These are phyloP conservation scores for Ganoderma resinaceum DNA, from an alignment of 1,284 basidiomycete genomes.

Conservation along the genomic window DNA sequence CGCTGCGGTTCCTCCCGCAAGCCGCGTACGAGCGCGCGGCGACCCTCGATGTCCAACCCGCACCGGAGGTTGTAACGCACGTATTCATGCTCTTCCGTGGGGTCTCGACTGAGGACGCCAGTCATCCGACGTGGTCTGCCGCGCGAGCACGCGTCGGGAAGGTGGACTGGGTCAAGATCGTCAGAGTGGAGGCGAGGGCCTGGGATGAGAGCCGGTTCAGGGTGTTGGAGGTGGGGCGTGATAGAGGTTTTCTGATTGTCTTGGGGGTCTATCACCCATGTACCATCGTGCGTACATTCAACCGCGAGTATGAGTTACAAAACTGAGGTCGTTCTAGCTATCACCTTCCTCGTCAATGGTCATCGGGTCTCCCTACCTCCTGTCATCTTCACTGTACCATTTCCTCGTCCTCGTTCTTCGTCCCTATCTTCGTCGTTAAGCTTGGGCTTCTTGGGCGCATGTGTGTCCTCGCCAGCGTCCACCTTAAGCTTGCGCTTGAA, in stretches of 20 bases:
- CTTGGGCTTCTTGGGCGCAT: no score
- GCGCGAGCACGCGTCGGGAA: constrained; percentile 28
- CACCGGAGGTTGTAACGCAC: constrained; percentile 50
- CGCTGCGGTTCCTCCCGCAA: constrained; percentile 54
- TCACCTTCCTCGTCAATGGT: no score
- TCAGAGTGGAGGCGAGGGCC: constrained; percentile 35
- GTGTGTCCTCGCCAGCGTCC: no score
- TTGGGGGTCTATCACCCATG: no score
- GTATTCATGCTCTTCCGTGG: constrained; percentile 56
- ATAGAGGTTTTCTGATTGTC: constrained; percentile 40
- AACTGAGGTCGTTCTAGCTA: no score
- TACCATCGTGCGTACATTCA: no score
- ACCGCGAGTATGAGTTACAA: no score
- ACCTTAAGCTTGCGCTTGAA: no score
- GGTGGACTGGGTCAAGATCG: constrained; percentile 31
- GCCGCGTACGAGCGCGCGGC: constrained; percentile 47
- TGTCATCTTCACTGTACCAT: no score
- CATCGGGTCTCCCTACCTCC: no score
- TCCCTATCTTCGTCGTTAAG: no score
- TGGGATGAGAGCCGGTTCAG: constrained; percentile 37
- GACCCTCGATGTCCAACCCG: constrained; percentile 44
- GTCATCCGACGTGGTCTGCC: constrained; percentile 25
- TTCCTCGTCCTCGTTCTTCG: no score
- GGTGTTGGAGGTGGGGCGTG: constrained; percentile 48
- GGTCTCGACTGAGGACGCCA: constrained; percentile 35